Conservation (phyloP, 208 protist species). For the Trypanosoma cruzi region DNA sequence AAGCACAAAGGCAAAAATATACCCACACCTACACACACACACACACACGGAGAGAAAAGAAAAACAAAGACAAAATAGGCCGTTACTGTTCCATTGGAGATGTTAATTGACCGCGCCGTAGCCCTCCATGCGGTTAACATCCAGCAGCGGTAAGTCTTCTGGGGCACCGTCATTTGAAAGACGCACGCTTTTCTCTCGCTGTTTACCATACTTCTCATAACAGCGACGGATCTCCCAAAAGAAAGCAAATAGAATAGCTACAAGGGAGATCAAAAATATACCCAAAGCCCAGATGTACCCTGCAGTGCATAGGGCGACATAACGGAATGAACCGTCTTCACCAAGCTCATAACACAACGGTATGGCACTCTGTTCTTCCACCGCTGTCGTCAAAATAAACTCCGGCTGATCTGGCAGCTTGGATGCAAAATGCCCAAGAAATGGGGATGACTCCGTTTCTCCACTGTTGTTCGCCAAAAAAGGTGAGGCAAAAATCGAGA, state of each 20-base stretch:
- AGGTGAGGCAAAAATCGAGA: slow-evolving; percentile 72
- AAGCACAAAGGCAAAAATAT: background rate
- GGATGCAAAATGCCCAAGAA: slow-evolving; percentile 69
- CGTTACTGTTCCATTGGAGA: background rate
- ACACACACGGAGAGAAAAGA: background rate
- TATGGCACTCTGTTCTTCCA: slow-evolving; percentile 82
- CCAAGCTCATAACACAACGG: slow-evolving; percentile 89
- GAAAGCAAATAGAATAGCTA: slow-evolving; percentile 21
- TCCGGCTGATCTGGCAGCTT: slow-evolving; percentile 86
- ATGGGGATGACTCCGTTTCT: slow-evolving; percentile 44
- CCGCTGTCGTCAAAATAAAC: slow-evolving; percentile 70
- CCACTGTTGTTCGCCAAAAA: slow-evolving; percentile 47
- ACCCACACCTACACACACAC: background rate
- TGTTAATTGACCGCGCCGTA: background rate
- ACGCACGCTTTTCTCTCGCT: background rate
- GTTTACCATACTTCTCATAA: background rate
- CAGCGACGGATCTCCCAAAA: slow-evolving; percentile 8
- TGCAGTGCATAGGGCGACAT: slow-evolving; percentile 81
- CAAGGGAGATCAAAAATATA: slow-evolving; percentile 37
- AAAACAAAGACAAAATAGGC: background rate
- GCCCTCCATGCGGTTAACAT: background rate
- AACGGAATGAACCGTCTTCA: slow-evolving; percentile 66
- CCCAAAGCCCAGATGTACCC: slow-evolving; percentile 67
- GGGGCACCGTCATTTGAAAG: background rate
- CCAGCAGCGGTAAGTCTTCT: slow-evolving; percentile 14